Base-by-base conservation (phyloP, 139 green algal genomes). In the Volvox africanus region DNA sequence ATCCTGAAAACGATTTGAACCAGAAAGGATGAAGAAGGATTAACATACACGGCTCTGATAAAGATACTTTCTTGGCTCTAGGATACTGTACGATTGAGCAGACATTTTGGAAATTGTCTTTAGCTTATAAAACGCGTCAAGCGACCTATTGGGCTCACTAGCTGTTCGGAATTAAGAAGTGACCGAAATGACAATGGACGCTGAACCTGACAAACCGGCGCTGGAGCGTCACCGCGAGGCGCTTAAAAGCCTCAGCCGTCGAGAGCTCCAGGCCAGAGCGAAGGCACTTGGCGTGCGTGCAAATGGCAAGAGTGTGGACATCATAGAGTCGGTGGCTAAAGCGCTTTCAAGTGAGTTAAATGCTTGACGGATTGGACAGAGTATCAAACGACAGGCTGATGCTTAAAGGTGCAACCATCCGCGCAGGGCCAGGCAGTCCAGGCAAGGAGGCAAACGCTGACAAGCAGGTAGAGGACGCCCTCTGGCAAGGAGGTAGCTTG, bases 401-500 rank as follows among this genome's bases (percentile, higher is more conserved):
- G 65, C 21, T 73, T 73, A 24, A 73, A 30, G 5, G 28, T 61
- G 19, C 50, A 24, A 55, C 78, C 32, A 22, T 67, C 36, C 36
- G 11, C 37, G 17, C 78, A 84, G 78, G 78, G 78, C 78, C 78
- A 55, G 75, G 30, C 2, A 81, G 75, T 81, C 75, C 75, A 61
- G 12, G 2, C 36, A 84, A 44, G 44, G 44, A 9, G 9, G 44
- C 44, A 55, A 55, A 55, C 44, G 44, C 9, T 55, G 44, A 55
- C 44, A 82, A 26, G 12, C 30, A 82, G 33, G 76, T 82, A 55
- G 44, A 55, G 44, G 9, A 55, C 44, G 44, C 44, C 44, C 44
- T 55, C 44, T 55, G 44, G 44, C 44, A 55, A 55, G 44, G 44
- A 55, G 44, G 44, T 55, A 55, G 44, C 9, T 55, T 55, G 44